Evolutionary conservation across 805 yeast genomes (phyloP).

Genomic region (Candida tallmaniae): DNA sequence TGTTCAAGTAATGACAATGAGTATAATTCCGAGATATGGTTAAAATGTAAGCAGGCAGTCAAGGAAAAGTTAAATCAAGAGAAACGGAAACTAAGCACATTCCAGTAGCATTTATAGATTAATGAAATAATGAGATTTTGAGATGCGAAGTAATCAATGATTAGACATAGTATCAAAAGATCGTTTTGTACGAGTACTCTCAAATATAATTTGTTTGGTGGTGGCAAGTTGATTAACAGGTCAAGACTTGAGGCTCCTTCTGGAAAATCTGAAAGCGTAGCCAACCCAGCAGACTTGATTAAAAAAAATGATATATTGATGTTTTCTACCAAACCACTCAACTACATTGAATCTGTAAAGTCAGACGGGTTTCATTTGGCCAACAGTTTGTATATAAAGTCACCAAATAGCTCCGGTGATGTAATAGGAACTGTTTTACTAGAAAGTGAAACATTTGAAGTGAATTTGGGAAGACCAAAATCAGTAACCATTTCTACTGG

Average conservation of each 20-base stretch:
- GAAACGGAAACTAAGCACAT: slow-evolving; percentile 4
- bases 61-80: slow-evolving; percentile 19
- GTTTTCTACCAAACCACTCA: slow-evolving; percentile 38
- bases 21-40: slow-evolving; percentile 16
- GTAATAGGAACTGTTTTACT: slow-evolving; percentile 46
- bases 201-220: slow-evolving; percentile 23
- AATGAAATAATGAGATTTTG: no score
- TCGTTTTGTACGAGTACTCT: neutral
- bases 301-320: slow-evolving; percentile 41
- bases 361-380: slow-evolving; percentile 57
- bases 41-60: slow-evolving; percentile 26
- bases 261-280: slow-evolving; percentile 33
- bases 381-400: slow-evolving; percentile 44
- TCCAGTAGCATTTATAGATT: no score
- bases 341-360: slow-evolving; percentile 42
- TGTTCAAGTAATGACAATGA: neutral
- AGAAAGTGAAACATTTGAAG: slow-evolving; percentile 58
- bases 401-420: slow-evolving; percentile 35
- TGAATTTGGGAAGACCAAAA: slow-evolving; percentile 36
- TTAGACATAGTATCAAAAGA: neutral
- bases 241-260: slow-evolving; percentile 23
- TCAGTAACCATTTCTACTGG: neutral
- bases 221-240: slow-evolving; percentile 17
- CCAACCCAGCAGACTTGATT: slow-evolving; percentile 41
- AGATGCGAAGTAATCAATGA: no score